Percentiles rank a stretch among this genome's conserved stretches.
Conservation (phyloP, 176 grass and related monocot species). For the Carex parvula region DNA sequence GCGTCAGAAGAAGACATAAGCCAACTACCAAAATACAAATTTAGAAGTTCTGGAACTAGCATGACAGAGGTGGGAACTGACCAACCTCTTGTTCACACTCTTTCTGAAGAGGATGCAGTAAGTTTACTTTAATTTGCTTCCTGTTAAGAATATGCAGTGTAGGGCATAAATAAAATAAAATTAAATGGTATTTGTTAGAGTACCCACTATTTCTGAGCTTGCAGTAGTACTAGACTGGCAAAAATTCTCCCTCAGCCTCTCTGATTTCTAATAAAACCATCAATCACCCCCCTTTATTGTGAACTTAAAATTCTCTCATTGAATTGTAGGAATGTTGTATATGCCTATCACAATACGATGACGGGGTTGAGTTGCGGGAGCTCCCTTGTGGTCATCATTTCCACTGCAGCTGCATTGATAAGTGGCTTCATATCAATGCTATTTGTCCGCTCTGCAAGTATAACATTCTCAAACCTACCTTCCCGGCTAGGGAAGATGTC, state of each 20-base stretch:
- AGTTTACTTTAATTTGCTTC: slow-evolving; percentile 22
- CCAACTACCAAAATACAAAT: slow-evolving; percentile 74
- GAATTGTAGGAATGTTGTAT: slow-evolving; percentile 70
- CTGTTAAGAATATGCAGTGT: background rate
- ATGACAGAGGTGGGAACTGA: slow-evolving; percentile 62
- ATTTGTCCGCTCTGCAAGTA: slow-evolving; percentile 86
- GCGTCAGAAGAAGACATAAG: slow-evolving; percentile 87
- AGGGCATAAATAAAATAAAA: background rate
- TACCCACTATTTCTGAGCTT: background rate
- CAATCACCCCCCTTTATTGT: background rate
- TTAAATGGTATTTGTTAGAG: background rate
- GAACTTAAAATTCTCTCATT: background rate
- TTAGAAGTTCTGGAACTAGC: slow-evolving; percentile 57
- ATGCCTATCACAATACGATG: slow-evolving; percentile 65
- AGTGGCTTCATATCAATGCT: slow-evolving; percentile 79
- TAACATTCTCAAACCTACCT: slow-evolving; percentile 59
- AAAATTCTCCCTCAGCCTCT: background rate
- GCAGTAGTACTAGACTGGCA: background rate
- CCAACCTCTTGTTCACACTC: slow-evolving; percentile 57
- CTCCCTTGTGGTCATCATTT: slow-evolving; percentile 82
- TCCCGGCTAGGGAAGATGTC: slow-evolving; percentile 63
- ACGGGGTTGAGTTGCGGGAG: slow-evolving; percentile 64
- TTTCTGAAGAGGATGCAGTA: slow-evolving; percentile 80
- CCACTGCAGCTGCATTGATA: slow-evolving; percentile 66
- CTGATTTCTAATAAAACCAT: background rate